A percentile compares a stretch with the other conserved stretches of the same genome.
phyloP scores from a whole-genome alignment of 345 rosid genomes.

The Populus ilicifolia region DNA sequence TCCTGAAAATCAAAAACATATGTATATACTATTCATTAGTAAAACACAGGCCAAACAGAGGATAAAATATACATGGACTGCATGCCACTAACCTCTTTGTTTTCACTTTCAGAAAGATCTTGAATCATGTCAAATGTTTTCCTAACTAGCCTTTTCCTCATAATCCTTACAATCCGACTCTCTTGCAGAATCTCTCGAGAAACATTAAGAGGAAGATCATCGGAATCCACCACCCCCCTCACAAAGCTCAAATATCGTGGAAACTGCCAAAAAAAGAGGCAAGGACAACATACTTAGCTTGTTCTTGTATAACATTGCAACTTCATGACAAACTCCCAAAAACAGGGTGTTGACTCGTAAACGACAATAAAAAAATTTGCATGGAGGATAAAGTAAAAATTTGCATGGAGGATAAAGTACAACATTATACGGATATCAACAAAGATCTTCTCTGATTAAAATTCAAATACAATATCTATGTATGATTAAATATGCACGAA shows the following conservation, averaged over 20 bases:
- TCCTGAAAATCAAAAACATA: conserved; percentile 49
- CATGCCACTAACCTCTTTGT: conserved; percentile 62
- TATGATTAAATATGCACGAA: not conserved
- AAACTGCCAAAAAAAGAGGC: conserved; percentile 48
- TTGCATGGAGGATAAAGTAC: not conserved
- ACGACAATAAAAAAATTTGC: not conserved
- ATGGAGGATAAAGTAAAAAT: not conserved
- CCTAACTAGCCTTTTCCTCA: conserved; percentile 96
- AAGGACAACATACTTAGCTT: not conserved
- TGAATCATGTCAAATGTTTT: conserved; percentile 97
- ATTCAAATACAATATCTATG: not conserved
- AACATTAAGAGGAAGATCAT: conserved; percentile 96
- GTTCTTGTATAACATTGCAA: not conserved
- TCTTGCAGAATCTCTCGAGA: conserved; percentile 98
- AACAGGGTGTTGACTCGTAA: not conserved
- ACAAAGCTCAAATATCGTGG: conserved; percentile 96
- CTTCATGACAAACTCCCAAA: not conserved
- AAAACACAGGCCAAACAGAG: not conserved
- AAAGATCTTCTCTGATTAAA: not conserved
- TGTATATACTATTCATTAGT: not conserved
- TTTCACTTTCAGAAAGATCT: conserved; percentile 76
- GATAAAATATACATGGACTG: not conserved
- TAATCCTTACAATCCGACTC: conserved; percentile 67
- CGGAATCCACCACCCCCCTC: conserved; percentile 91
- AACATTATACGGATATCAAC: not conserved